These are phyloP conservation scores for Umbelopsis vinacea DNA, from an alignment of 192 early-diverging fungal genomes.

Conservation along the genomic window DNA sequence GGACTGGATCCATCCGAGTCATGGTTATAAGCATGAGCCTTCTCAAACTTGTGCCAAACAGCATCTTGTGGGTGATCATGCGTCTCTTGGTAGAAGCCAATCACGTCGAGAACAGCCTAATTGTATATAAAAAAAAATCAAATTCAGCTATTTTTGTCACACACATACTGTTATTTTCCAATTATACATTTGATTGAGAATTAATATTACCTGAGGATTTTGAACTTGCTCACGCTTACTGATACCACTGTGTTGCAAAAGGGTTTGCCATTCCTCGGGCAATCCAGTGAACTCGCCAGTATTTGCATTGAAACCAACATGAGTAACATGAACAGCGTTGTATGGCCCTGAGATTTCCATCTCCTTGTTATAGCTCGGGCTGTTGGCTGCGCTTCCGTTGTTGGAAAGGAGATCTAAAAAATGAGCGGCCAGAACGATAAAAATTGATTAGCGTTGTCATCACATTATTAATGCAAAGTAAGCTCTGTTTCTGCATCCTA, in stretches of 20 bases:
- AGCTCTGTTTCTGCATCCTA: too few relatives aligned
- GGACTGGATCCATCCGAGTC: neutral
- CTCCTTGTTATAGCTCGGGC: conserved; percentile 71
- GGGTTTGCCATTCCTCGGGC: conserved; percentile 90
- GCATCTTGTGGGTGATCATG: conserved; percentile 35
- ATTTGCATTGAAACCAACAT: conserved; percentile 96
- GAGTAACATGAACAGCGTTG: conserved; percentile 96
- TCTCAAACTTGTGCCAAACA: conserved; percentile 44
- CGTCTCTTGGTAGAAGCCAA: conserved; percentile 82
- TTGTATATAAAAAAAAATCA: conserved; percentile 20
- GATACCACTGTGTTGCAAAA: conserved; percentile 94
- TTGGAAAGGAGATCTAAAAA: conserved; percentile 27
- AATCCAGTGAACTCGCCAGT: conserved; percentile 96
- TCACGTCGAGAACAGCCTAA: conserved; percentile 78
- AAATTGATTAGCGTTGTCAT: too few relatives aligned
- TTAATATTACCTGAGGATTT: conserved; percentile 73
- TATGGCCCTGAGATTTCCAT: conserved; percentile 93
- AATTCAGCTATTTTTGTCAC: conserved; percentile 17
- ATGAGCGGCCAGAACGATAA: neutral
- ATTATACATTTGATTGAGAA: neutral
- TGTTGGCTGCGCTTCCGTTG: conserved; percentile 23
- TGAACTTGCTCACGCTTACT: conserved; percentile 92
- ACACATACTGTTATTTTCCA: neutral
- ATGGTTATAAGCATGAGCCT: conserved; percentile 25
- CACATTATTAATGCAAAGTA: too few relatives aligned